Base-by-base conservation (phyloP, 1,284 basidiomycete species). In the Trichosporon asahii region DNA sequence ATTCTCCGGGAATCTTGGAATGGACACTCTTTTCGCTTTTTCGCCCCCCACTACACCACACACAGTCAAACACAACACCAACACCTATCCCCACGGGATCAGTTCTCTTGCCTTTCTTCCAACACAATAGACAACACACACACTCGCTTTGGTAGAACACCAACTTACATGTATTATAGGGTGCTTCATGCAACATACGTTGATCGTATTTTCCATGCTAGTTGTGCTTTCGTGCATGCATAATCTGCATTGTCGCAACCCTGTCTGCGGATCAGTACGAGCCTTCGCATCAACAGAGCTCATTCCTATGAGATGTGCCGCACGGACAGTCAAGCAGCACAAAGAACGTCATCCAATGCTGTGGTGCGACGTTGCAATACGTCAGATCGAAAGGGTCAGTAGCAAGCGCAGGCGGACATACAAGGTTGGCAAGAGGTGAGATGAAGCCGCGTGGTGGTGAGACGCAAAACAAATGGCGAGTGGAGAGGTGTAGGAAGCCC, bases 1-100 rank as follows among this genome's bases (percentile, higher is more conserved):
- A 29, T 14, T 61, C 57, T 8, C 29, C 57, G 57, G 57, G 57
- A 60, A 61, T 61, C 27, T 61, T 61, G 57, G 57, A 61, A 61
- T 61, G 57, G 57, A 61, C 57, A 61, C 49, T 53, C 49, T 61
- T 18, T 33, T 31, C 23, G 27, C 18, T n/a, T n/a, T 60, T 61
- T 31, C 27, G 12, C 29, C 57, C 27, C 53, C 29, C 21, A 7
- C n/a, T n/a, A 21, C 49, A 23, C 49, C 21, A 53, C 57, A 61
- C 18, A 18, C 55, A 31, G 27, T 25, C 27, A 25, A 25, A 57
- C 53, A n/a, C 57, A 31, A 18, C 57, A 31, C n/a, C 57, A 31
- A 33, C 25, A 31, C 57, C 57, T 3, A n/a, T 33, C 29, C 25
- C 14, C 12, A n/a, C 18, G 14, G n/a, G 57, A n/a, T 61, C 27